Evolutionary conservation across 768 basidiomycete genomes (phyloP), one percentile per base, ranked within the genome.

Genomic region (Cystobasidium onofrii): DNA sequence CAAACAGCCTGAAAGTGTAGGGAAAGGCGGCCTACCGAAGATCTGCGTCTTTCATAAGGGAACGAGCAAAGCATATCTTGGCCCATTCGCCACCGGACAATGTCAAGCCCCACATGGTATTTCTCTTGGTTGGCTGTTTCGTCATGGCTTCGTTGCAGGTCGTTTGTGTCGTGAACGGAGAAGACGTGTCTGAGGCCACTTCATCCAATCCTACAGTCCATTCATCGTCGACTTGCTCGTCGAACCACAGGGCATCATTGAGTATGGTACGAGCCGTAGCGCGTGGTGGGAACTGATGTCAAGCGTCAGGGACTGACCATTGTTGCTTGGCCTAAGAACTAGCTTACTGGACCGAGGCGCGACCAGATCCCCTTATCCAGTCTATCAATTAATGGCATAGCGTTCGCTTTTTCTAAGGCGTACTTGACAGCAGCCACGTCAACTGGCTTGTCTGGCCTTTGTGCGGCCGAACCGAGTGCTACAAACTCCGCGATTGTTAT

Each of bases 31-130:
- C 57, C 20, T 34, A 60, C 57, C 57, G 57, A 60, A 60, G 57
- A 60, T 60, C 57, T 13, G 57, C 57, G 31, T 60, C 57, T 20
- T 60, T 60, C 57, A 60, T 60, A 27, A 60, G 57, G 15, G 57
- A 60, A 4, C 57, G 57, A 12, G 57, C 57, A 29, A 60, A 60
- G 33, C 57, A 60, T 3, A 60, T 15, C 33, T 60, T 60, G 25
- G 57, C 57, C 57, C 57, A 60, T 29, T 60, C 29, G 25, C 57
- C 57, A 29, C 57, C 57, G 6, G 57, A 60, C 12, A 60, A 60
- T 6, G 57, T 34, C 12, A 60, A 20, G 23, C 57, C 33, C 25
- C 33, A 27, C 27, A 6, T 29, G 15, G 57, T 60, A 34, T 60
- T 34, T 29, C 57, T 27, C 20, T 60, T 60, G 25, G 3, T 23